Evolutionary conservation across 73 alveolate genomes (phyloP), one percentile per base, ranked within the genome.

Genomic region (Paramecium sonneborni): DNA sequence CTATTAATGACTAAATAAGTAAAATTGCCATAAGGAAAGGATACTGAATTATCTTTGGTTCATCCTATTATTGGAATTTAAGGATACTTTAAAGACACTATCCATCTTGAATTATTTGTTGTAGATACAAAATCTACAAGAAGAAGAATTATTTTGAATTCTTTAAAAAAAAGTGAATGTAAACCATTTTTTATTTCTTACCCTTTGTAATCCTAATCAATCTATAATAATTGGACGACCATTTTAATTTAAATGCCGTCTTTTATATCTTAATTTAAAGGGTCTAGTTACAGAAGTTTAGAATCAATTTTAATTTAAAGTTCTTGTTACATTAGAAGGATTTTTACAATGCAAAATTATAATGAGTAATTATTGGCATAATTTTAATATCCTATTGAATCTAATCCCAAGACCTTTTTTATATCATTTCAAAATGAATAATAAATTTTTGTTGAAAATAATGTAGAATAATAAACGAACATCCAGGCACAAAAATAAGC

Each of bases 201-300:
- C 12, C 84, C 84, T 12, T 26, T 62, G 11, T 3, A 26, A 62
- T 32, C 39, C 2, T 32, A 26, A 12, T 21, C 48, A 30, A 32
- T 32, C 21, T 62, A 62, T 32, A 62, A 62, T 62, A 62, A 62
- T 62, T 62, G 84, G 84, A 46, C 24, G 21, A 62, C 84, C 44
- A 26, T 62, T 3, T 24, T 62, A 62, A 62, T 62, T 30, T 14
- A 62, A 12, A 62, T 62, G 39, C 84, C 84, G 6, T 30, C 84
- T 23, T 62, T 62, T 62, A 12, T 62, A 26, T 62, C 84, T 2
- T 26, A 30, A 62, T 62, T 62, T 3, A 62, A 62, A 62, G 84
- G 84, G 6, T 62, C 84, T 62, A 62, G 84, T 62, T 62, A 62
- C 18, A 62, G 84, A 32, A 62, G 84, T 62, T 32, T 62, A 15